Conservation (phyloP, 768 basidiomycete species). For the Suillus tomentosus region DNA sequence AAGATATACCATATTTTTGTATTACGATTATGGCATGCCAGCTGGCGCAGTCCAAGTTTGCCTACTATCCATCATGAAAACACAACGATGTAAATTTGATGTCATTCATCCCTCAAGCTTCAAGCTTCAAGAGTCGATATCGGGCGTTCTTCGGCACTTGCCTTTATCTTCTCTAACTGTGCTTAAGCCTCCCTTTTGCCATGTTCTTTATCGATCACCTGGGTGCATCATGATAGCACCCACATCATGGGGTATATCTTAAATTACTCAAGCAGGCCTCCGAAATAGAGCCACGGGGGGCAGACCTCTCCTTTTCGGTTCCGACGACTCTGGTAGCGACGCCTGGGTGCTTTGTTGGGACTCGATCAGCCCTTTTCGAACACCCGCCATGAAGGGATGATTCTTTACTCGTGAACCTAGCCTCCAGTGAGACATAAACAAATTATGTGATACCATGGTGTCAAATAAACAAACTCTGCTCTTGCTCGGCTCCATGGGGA, state of each 20-base stretch:
- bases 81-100: background rate
- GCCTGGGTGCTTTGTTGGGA: no score
- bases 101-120: background rate
- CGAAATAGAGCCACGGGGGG: background rate
- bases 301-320: background rate
- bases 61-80: background rate
- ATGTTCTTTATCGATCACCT: background rate
- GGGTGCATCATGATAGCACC: background rate
- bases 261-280: background rate
- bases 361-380: background rate
- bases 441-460: no score
- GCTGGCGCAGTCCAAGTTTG: background rate
- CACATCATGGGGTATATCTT: background rate
- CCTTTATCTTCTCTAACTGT: background rate
- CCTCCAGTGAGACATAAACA: background rate
- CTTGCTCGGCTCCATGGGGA: no score
- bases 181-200: background rate
- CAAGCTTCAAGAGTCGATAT: background rate
- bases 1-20: conserved; percentile 10
- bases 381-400: background rate
- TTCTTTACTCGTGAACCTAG: background rate
- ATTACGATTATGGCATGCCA: conserved; percentile 3
- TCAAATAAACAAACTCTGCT: background rate
- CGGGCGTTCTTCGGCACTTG: background rate
- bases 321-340: background rate